Percentiles rank a stretch among this genome's conserved stretches.
These are phyloP conservation scores for Penicillium subrubescens DNA, from an alignment of 495 filamentous ascomycete genomes.

Conservation along the genomic window DNA sequence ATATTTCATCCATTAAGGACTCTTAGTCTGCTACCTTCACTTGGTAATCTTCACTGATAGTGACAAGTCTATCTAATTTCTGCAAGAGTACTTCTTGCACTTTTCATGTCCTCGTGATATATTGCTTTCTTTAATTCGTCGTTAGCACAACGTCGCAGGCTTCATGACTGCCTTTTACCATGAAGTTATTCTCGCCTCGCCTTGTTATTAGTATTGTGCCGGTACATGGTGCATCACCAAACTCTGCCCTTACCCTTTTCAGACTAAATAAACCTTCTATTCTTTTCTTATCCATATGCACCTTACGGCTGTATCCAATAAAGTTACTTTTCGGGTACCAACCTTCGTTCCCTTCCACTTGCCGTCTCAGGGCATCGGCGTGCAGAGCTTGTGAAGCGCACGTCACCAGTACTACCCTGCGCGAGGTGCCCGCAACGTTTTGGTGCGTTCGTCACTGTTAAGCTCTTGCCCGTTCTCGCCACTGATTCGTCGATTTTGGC, in stretches of 20 bases:
- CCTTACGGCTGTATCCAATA: neutral
- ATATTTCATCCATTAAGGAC: neutral
- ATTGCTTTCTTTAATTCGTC: neutral
- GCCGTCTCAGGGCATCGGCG: neutral
- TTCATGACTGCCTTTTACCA: neutral
- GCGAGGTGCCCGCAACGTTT: no score
- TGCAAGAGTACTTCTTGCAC: neutral
- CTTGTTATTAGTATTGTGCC: neutral
- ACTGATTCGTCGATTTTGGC: no score
- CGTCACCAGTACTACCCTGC: neutral
- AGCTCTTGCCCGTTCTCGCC: no score
- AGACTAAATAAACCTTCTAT: neutral
- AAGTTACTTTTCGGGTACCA: neutral
- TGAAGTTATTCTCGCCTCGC: neutral
- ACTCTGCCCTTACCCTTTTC: neutral
- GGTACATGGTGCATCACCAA: neutral
- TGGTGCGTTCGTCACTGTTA: no score
- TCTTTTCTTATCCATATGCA: neutral
- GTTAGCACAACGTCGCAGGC: neutral
- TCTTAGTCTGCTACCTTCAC: slow-evolving; percentile 1
- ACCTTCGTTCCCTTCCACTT: neutral
- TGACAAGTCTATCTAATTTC: neutral
- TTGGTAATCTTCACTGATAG: neutral
- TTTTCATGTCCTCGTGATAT: neutral
- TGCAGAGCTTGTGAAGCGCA: neutral